Percentiles rank a stretch among this genome's conserved stretches.
Conservation (phyloP, 306 rosid genomes). For the Vachellia pachyceras region DNA sequence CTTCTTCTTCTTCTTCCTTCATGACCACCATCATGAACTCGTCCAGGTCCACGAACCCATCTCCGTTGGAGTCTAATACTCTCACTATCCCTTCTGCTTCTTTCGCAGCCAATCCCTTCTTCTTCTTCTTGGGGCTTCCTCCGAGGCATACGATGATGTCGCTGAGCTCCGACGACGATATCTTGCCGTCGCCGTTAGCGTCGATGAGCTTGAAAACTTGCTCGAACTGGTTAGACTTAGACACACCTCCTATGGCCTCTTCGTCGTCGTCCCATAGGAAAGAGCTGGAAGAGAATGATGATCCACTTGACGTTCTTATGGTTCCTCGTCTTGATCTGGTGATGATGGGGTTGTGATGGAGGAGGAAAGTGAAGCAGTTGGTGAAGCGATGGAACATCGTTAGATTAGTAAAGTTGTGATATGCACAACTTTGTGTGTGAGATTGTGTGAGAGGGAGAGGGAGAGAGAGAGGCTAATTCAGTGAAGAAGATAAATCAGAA, state of each 20-base stretch:
- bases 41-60: slow-evolving; percentile 71
- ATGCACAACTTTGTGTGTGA: too few relatives aligned
- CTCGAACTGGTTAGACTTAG: slow-evolving; percentile 52
- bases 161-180: slow-evolving; percentile 63
- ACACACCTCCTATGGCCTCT: slow-evolving; percentile 38
- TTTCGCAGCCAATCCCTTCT: slow-evolving; percentile 39
- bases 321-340: slow-evolving; percentile 3
- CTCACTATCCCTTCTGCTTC: slow-evolving; percentile 70
- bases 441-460: not conserved
- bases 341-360: slow-evolving; percentile 9
- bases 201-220: slow-evolving; percentile 71
- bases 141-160: slow-evolving; percentile 60
- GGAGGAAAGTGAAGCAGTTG: slow-evolving; percentile 50
- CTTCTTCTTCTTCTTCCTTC: slow-evolving; percentile 35
- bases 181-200: slow-evolving; percentile 66
- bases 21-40: slow-evolving; percentile 76
- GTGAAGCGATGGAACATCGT: slow-evolving; percentile 46
- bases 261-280: slow-evolving; percentile 21
- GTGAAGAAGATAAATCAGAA: not conserved
- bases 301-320: slow-evolving; percentile 12
- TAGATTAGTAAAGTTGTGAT: not conserved
- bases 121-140: slow-evolving; percentile 24
- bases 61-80: slow-evolving; percentile 66
- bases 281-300: too few relatives aligned
- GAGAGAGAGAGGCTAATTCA: not conserved